Percentiles rank a stretch among this genome's conserved stretches.
Evolutionary conservation across 2,329 filamentous ascomycete species (phyloP).

Genomic region (Colletotrichum sp.): DNA sequence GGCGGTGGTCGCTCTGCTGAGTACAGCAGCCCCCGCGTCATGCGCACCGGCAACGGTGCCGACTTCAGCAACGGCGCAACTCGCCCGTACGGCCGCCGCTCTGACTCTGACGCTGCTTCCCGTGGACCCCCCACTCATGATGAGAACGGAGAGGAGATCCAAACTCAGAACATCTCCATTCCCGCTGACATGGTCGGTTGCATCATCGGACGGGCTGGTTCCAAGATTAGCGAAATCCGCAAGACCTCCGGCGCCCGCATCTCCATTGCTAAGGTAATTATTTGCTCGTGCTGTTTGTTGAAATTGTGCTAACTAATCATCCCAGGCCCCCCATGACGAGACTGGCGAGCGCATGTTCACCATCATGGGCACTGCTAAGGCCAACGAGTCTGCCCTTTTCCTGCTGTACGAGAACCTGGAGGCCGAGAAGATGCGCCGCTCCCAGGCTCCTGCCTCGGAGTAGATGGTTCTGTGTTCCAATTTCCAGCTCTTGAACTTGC

Average conservation of each 20-base stretch:
- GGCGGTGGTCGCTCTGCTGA: slow-evolving; percentile 51
- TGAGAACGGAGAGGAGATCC: slow-evolving; percentile 96
- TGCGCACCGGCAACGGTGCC: slow-evolving; percentile 95
- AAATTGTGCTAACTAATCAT: slow-evolving; percentile 15
- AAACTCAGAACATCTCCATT: slow-evolving; percentile 99
- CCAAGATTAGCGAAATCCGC: slow-evolving; percentile 98
- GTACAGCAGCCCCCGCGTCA: slow-evolving; percentile 73
- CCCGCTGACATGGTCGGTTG: slow-evolving; percentile 99
- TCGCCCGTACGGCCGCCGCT: slow-evolving; percentile 77
- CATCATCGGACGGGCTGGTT: slow-evolving; percentile 94
- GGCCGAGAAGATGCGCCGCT: slow-evolving; percentile 98
- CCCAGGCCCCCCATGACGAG: slow-evolving; percentile 86
- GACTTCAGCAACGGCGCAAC: slow-evolving; percentile 78
- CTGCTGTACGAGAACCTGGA: slow-evolving; percentile 98
- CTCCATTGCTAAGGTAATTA: slow-evolving; percentile 85
- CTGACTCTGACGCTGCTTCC: slow-evolving; percentile 79
- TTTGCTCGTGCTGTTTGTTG: background rate
- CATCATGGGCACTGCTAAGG: slow-evolving; percentile 92
- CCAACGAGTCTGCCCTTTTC: slow-evolving; percentile 95
- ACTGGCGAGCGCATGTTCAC: slow-evolving; percentile 99
- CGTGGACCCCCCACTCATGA: slow-evolving; percentile 88
- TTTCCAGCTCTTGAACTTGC: slow-evolving; percentile 6
- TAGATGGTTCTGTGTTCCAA: slow-evolving; percentile 35
- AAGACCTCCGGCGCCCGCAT: slow-evolving; percentile 96
- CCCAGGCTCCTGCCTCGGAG: slow-evolving; percentile 67